Conservation (phyloP, 495 filamentous ascomycete species). For the Talaromyces trachyspermus region DNA sequence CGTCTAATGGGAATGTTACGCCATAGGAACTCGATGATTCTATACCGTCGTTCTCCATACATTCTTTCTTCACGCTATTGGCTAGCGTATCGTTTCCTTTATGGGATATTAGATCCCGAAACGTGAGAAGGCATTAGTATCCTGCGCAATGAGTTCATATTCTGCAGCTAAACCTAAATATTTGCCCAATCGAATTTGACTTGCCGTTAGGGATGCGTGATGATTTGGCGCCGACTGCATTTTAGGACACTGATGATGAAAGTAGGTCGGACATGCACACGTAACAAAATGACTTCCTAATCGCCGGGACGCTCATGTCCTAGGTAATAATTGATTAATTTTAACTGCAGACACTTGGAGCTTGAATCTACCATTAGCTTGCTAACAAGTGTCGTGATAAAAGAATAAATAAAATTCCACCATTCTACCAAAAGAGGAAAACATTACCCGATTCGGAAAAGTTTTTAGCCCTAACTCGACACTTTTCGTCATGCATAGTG, state of each 20-base stretch:
- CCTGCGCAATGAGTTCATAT: neutral
- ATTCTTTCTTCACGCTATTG: conserved; percentile 5
- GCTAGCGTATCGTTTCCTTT: conserved; percentile 30
- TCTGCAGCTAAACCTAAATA: neutral
- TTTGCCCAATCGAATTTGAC: neutral
- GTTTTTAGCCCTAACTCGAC: neutral
- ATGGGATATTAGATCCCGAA: conserved; percentile 32
- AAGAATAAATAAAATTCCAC: no score
- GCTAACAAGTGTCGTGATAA: no score
- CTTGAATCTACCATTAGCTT: no score
- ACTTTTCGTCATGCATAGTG: neutral
- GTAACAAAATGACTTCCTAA: no score
- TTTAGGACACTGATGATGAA: no score
- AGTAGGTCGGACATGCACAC: no score
- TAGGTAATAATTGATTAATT: no score
- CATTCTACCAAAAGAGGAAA: conserved; percentile 4
- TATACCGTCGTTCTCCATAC: conserved; percentile 2
- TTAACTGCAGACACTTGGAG: no score
- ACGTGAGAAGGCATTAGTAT: neutral
- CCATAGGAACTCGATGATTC: neutral
- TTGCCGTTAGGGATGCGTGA: no score
- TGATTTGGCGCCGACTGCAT: no score
- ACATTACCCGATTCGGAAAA: neutral
- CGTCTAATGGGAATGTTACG: neutral
- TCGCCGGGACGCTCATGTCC: no score